Evolutionary conservation across 257 asterid species (phyloP), one percentile per base, ranked within the genome.

Genomic region (Capsicum pubescens): DNA sequence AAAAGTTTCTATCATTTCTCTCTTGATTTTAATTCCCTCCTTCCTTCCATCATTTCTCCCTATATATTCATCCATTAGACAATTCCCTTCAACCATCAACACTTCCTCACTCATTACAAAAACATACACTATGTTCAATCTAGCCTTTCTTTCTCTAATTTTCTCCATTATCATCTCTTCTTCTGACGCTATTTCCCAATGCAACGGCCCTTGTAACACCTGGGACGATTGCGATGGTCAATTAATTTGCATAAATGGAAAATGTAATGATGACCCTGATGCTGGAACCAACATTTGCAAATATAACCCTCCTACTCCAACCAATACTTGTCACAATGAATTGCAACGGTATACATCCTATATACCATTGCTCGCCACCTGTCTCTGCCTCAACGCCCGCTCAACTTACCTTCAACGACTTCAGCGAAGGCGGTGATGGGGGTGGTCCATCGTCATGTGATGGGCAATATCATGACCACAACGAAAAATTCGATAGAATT

Each of bases 401-500:
- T 9, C 87, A 76, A 48, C 93, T 90, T 5, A 89, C 93, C 2
- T 11, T 55, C 63, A 90, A 90, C 42, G 87, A 88, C 79, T 89
- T 91, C 1, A 48, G 48, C 8, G 8, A 6, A 48, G 54, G 9
- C 54, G 8, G 54, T 7, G 54, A 90, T 3, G 90, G 91, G 0
- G 90, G 91, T 0, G 90, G 70, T 2, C 76, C 86, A 9, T 86
- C 90, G 1, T 87, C 89, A 83, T 91, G 91, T 26, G 91, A 89
- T 55, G 59, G 36, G 1, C 14, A 10, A 7, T 87, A 57, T 85
- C 90, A 91, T 70, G 19, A 46, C 5, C 87, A 88, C 13, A 36
- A 39, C 48, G 91, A 89, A 59, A 66, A 39, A 39, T 26, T 26
- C 32, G 32, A 26, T 26, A 26, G 44, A 39, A 39, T 39, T 39